These are phyloP conservation scores for Ogataea henricii DNA, from an alignment of 805 yeast genomes.

Conservation along the genomic window DNA sequence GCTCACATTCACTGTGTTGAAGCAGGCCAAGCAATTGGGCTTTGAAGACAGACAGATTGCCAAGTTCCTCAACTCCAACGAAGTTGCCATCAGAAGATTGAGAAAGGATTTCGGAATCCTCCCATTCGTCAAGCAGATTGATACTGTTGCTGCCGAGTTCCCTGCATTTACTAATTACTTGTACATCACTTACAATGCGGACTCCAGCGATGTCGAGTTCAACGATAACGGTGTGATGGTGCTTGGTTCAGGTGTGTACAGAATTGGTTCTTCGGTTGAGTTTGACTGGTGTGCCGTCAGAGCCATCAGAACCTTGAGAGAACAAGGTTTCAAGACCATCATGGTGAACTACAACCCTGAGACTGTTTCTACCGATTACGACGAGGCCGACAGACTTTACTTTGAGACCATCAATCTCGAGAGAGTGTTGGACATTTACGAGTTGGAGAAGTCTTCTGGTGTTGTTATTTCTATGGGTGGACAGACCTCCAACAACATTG, in stretches of 20 bases:
- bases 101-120: slow-evolving; percentile 84
- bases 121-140: slow-evolving; percentile 95
- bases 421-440: slow-evolving; percentile 92
- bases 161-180: slow-evolving; percentile 95
- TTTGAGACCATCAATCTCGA: slow-evolving; percentile 94
- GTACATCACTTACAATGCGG: slow-evolving; percentile 93
- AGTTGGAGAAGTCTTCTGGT: slow-evolving; percentile 85
- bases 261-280: slow-evolving; percentile 98
- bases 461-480: slow-evolving; percentile 98
- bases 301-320: slow-evolving; percentile 90
- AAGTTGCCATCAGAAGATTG: slow-evolving; percentile 86
- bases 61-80: slow-evolving; percentile 81
- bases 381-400: slow-evolving; percentile 95
- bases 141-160: slow-evolving; percentile 98
- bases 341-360: slow-evolving; percentile 99
- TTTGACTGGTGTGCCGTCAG: slow-evolving; percentile 99
- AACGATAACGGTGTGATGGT: slow-evolving; percentile 95
- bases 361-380: slow-evolving; percentile 98
- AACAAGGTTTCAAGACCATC: slow-evolving; percentile 82
- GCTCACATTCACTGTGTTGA: slow-evolving; percentile 62
- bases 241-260: slow-evolving; percentile 96
- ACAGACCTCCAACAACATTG: slow-evolving; percentile 96
- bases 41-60: slow-evolving; percentile 97
- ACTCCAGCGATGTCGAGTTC: slow-evolving; percentile 80
- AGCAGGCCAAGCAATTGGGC: slow-evolving; percentile 94